A percentile compares a stretch with the other conserved stretches of the same genome.
phyloP scores from a whole-genome alignment of 257 asterid species.

The Solanum habrochaites region DNA sequence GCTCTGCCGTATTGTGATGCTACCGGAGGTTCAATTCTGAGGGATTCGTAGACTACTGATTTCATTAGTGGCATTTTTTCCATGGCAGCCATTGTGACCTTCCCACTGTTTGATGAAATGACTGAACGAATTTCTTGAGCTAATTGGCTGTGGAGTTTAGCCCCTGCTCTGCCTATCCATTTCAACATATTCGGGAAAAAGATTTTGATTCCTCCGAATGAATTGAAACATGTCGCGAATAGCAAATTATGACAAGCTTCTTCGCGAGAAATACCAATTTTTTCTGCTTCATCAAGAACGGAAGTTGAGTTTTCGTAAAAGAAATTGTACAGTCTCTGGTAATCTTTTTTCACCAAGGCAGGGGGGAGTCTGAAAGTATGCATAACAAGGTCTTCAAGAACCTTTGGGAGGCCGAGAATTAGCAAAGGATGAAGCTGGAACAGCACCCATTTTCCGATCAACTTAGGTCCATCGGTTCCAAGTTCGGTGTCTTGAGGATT shows the following conservation, averaged over 20 bases:
- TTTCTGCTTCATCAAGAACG: slow-evolving; percentile 60
- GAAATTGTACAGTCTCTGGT: slow-evolving; percentile 50
- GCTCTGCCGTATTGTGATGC: slow-evolving; percentile 68
- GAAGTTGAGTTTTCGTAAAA: slow-evolving; percentile 33
- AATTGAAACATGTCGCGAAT: slow-evolving; percentile 70
- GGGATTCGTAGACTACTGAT: slow-evolving; percentile 65
- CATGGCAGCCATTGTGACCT: slow-evolving; percentile 45
- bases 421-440: slow-evolving; percentile 65
- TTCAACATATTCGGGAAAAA: slow-evolving; percentile 68
- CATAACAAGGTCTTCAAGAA: slow-evolving; percentile 41
- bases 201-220: slow-evolving; percentile 76
- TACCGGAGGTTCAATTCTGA: slow-evolving; percentile 78
- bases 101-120: slow-evolving; percentile 28
- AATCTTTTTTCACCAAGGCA: slow-evolving; percentile 41
- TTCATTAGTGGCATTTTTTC: slow-evolving; percentile 73
- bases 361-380: slow-evolving; percentile 63
- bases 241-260: slow-evolving; percentile 77
- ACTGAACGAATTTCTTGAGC: slow-evolving; percentile 64
- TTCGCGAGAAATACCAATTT: slow-evolving; percentile 38
- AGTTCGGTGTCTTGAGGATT: slow-evolving; percentile 45
- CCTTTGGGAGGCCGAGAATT: slow-evolving; percentile 38
- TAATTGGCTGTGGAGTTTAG: slow-evolving; percentile 35
- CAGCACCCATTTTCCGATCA: slow-evolving; percentile 55
- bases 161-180: slow-evolving; percentile 70
- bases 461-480: slow-evolving; percentile 56